A percentile compares a stretch with the other conserved stretches of the same genome.
Conservation (phyloP, 2,329 filamentous ascomycete species). For the Ophiognomonia clavigignenti-juglandacearum region DNA sequence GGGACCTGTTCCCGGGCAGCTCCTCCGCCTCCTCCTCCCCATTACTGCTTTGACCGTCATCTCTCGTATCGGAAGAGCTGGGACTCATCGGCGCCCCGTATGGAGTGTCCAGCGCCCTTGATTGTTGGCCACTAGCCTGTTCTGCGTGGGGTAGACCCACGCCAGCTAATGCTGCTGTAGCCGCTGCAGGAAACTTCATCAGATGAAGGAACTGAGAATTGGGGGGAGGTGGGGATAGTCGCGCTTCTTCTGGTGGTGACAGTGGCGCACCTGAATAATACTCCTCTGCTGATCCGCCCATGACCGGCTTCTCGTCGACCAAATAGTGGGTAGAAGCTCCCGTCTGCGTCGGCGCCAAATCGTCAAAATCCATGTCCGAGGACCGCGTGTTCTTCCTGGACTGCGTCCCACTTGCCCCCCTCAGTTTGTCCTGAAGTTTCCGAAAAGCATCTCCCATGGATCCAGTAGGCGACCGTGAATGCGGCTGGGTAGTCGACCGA, state of each 20-base stretch:
- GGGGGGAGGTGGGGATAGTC: not conserved
- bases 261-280: slow-evolving; percentile 23
- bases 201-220: slow-evolving; percentile 9
- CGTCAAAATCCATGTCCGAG: slow-evolving; percentile 10
- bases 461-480: slow-evolving; percentile 8
- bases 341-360: slow-evolving; percentile 12
- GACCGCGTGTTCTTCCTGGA: slow-evolving; percentile 4
- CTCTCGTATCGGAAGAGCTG: slow-evolving; percentile 6
- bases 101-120: slow-evolving; percentile 7
- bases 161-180: slow-evolving; percentile 7
- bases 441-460: slow-evolving; percentile 10
- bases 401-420: slow-evolving; percentile 12
- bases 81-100: slow-evolving; percentile 12
- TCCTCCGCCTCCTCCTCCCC: slow-evolving; percentile 15
- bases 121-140: not conserved
- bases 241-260: slow-evolving; percentile 18
- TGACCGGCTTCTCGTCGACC: slow-evolving; percentile 16
- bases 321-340: slow-evolving; percentile 14
- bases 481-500: no score
- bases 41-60: slow-evolving; percentile 12
- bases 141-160: slow-evolving; percentile 6
- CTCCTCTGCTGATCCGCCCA: slow-evolving; percentile 21
- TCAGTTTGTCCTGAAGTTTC: slow-evolving; percentile 11
- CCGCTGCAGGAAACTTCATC: slow-evolving; percentile 8
- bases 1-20: not conserved